Evolutionary conservation across 768 basidiomycete species (phyloP).

Genomic region (Tricholoma terreum): DNA sequence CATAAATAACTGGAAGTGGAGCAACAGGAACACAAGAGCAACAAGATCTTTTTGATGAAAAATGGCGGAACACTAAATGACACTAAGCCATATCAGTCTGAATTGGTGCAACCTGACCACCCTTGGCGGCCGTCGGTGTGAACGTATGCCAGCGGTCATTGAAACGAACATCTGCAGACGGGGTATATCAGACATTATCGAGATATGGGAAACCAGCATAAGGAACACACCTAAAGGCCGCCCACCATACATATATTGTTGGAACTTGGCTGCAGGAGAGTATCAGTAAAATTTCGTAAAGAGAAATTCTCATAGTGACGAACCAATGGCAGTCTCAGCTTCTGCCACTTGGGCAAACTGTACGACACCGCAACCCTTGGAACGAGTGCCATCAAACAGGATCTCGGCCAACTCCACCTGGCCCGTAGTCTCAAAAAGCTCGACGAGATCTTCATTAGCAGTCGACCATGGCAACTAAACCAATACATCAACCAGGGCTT

Average conservation of each 20-base stretch:
- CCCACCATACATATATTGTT: conserved; percentile 93
- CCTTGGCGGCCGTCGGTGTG: conserved; percentile 84
- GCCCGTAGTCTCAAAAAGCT: conserved; percentile 97
- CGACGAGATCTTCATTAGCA: conserved; percentile 96
- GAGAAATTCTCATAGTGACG: conserved; percentile 18
- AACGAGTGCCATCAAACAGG: conserved; percentile 86
- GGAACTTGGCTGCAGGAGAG: conserved; percentile 73
- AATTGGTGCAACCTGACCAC: conserved; percentile 69
- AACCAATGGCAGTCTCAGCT: conserved; percentile 92
- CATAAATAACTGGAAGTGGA: background rate
- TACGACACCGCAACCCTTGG: conserved; percentile 94
- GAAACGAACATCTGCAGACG: conserved; percentile 77
- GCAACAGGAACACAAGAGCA: background rate
- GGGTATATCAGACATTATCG: conserved; percentile 1
- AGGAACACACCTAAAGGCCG: conserved; percentile 67
- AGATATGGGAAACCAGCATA: background rate
- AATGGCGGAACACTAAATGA: background rate
- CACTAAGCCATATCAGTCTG: conserved; percentile 44
- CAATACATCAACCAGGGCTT: background rate
- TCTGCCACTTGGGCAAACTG: conserved; percentile 86
- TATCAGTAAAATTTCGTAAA: background rate
- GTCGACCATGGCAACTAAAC: conserved; percentile 95
- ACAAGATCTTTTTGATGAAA: background rate
- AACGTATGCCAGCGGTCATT: conserved; percentile 97
- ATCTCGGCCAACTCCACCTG: conserved; percentile 95